Base-by-base conservation (phyloP, 345 rosid species). In the Lumnitzera racemosa region DNA sequence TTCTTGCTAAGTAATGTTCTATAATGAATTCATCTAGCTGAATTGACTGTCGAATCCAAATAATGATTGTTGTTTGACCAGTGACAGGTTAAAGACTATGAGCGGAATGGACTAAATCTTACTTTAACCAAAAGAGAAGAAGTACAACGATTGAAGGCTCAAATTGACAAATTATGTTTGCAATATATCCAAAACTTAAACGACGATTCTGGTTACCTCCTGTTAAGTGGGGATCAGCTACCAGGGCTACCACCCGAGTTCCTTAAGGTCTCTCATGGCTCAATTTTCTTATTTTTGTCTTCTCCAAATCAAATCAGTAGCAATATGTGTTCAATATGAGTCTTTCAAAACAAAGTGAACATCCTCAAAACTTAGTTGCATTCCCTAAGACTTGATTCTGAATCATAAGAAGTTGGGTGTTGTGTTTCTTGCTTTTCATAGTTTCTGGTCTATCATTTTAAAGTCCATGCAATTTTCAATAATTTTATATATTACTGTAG, bases 71-170 rank as follows among this genome's bases (percentile, higher is more conserved):
- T 77, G 74, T 74, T 70, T 70, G 66, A 77, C 77, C 86, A 82
- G 91, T 94, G 96, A 89, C 97, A 89, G 97, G 83, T 94, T 55
- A 85, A 78, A 80, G 96, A 94, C 64, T 89, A 85, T 41, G 97
- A 94, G 84, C 68, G 78, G 66, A 89, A 80, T 80, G 99, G 97
- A 70, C 69, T 89, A 72, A 80, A 85, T 76, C 99, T 94, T 68
- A 81, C 96, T 62, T 57, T 77, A 64, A 79, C 81, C 46, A 89
- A 89, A 77, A 84, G 84, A 76, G 82, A 80, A 63, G 95, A 89
- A 83, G 87, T 83, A 56, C 83, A 85, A 58, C 85, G 86, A 61
- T 61, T 89, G 85, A 84, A 61, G 67, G 52, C 72, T 67, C 81
- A 85, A 75, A 89, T 87, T 72, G 89, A 85, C 60, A 88, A 84